Evolutionary conservation across 441 rosid genomes (phyloP).

Genomic region (Pelargonium cotyledonis): DNA sequence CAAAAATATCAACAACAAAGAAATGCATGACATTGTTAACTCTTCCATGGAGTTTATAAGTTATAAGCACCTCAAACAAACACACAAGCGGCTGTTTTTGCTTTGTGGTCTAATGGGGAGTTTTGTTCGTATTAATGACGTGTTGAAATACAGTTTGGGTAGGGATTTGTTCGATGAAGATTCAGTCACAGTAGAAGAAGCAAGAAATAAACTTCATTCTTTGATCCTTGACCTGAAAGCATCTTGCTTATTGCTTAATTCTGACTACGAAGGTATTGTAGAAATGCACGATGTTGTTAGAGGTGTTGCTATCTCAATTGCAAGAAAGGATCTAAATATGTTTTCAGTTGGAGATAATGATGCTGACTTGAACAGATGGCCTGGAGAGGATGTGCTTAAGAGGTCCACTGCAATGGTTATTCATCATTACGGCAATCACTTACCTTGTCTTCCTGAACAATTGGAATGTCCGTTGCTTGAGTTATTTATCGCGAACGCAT

Average conservation of each 20-base stretch:
- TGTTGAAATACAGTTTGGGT: slow-evolving; percentile 26
- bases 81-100: slow-evolving; percentile 19
- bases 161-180: slow-evolving; percentile 20
- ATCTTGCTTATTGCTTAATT: slow-evolving; percentile 22
- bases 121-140: background rate
- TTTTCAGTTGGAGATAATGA: background rate
- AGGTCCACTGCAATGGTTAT: background rate
- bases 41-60: slow-evolving; percentile 20
- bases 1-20: background rate
- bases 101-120: slow-evolving; percentile 18
- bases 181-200: slow-evolving; percentile 18
- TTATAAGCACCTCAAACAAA: slow-evolving; percentile 16
- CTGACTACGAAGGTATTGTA: slow-evolving; percentile 7
- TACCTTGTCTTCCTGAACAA: background rate
- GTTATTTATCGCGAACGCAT: background rate
- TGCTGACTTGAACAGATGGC: background rate
- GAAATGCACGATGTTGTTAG: slow-evolving; percentile 27
- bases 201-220: slow-evolving; percentile 13
- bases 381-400: background rate
- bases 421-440: background rate
- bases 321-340: slow-evolving; percentile 1
- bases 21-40: background rate
- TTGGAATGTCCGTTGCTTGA: background rate
- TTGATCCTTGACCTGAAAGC: slow-evolving; percentile 25
- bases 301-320: slow-evolving; percentile 24